Conservation (phyloP, 2,329 filamentous ascomycete genomes). For the Alternaria metachromatica region DNA sequence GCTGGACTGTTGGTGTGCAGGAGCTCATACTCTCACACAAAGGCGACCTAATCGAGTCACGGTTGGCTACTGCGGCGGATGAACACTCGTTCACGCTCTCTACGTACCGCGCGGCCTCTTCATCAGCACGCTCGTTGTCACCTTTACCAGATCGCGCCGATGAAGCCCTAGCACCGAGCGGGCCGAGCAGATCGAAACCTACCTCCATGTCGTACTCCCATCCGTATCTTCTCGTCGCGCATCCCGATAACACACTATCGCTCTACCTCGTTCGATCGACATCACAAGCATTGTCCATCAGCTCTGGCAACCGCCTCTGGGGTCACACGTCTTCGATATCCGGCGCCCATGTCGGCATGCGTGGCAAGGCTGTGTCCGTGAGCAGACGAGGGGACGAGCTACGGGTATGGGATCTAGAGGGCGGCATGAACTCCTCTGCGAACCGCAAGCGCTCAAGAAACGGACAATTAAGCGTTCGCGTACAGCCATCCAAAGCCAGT, state of each 20-base stretch:
- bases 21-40: slow-evolving; percentile 72
- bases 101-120: slow-evolving; percentile 32
- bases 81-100: slow-evolving; percentile 54
- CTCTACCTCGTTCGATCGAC: slow-evolving; percentile 82
- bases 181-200: slow-evolving; percentile 47
- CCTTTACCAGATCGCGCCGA: slow-evolving; percentile 34
- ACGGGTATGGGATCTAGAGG: slow-evolving; percentile 89
- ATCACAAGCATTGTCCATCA: slow-evolving; percentile 69
- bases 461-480: slow-evolving; percentile 61
- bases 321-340: slow-evolving; percentile 91
- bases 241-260: slow-evolving; percentile 86
- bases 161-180: slow-evolving; percentile 25
- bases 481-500: slow-evolving; percentile 51
- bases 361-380: slow-evolving; percentile 89
- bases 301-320: slow-evolving; percentile 79
- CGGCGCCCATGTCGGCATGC: slow-evolving; percentile 80
- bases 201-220: slow-evolving; percentile 66
- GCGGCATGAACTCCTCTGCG: slow-evolving; percentile 61
- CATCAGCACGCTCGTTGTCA: slow-evolving; percentile 35
- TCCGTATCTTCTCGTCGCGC: slow-evolving; percentile 82
- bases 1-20: slow-evolving; percentile 92
- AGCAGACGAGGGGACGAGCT: slow-evolving; percentile 72
- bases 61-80: slow-evolving; percentile 59
- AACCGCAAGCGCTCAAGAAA: slow-evolving; percentile 50
- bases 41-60: slow-evolving; percentile 58